phyloP scores from a whole-genome alignment of 192 early-diverging fungal species.

The Umbelopsis ramanniana region DNA sequence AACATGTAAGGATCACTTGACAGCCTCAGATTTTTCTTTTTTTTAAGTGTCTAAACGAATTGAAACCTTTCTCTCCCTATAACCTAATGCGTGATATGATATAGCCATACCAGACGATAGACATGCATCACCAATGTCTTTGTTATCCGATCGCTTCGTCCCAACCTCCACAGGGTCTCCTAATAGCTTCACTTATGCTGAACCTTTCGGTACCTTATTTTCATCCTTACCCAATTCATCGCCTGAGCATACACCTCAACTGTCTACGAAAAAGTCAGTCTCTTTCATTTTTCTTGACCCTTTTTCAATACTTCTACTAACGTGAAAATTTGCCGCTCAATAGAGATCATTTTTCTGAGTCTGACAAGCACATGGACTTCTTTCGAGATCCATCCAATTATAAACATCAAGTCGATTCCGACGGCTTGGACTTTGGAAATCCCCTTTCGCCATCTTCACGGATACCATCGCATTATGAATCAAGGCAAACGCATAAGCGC shows the following conservation, averaged over 20 bases:
- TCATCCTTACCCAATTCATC: not conserved
- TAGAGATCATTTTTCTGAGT: not conserved
- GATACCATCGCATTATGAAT: not conserved
- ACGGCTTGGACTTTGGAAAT: slow-evolving; percentile 1
- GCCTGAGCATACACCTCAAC: not conserved
- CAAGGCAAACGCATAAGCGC: not conserved
- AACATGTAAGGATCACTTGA: slow-evolving; percentile 20
- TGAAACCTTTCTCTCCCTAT: not conserved
- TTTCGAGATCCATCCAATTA: not conserved
- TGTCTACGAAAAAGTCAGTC: slow-evolving; percentile 5
- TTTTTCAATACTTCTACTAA: not conserved
- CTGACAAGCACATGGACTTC: not conserved
- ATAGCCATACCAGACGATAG: slow-evolving; percentile 5
- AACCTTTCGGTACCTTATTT: slow-evolving; percentile 14
- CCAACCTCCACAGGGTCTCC: slow-evolving; percentile 2
- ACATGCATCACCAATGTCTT: slow-evolving; percentile 17
- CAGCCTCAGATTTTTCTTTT: not conserved
- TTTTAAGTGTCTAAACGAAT: not conserved
- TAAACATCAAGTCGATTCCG: not conserved
- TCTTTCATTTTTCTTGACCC: not conserved
- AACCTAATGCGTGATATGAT: not conserved
- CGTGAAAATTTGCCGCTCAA: not conserved
- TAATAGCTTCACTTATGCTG: not conserved
- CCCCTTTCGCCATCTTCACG: not conserved
- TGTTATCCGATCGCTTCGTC: slow-evolving; percentile 6